A percentile compares a stretch with the other conserved stretches of the same genome.
Conservation (phyloP, 345 rosid genomes). For the Eucalyptus pumila region DNA sequence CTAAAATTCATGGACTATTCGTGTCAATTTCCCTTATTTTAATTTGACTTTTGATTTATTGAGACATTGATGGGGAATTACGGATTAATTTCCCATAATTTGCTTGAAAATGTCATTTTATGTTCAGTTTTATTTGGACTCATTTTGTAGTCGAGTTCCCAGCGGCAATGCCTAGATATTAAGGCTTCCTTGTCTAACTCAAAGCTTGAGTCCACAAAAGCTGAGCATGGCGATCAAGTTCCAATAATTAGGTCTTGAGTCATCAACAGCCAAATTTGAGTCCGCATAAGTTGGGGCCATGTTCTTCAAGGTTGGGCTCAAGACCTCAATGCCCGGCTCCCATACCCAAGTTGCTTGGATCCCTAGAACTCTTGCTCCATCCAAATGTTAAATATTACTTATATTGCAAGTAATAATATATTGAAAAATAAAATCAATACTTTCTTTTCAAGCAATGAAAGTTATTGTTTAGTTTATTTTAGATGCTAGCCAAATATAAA, state of each 20-base stretch:
- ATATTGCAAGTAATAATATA: too few species aligned
- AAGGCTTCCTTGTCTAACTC: neutral
- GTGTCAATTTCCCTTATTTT: neutral
- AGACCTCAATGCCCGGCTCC: accelerated
- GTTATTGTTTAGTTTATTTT: neutral
- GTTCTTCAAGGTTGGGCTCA: accelerated
- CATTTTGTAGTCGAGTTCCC: accelerated
- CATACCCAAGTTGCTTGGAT: too few species aligned
- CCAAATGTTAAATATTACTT: too few species aligned
- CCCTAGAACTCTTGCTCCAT: too few species aligned
- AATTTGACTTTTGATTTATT: neutral
- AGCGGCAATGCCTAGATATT: accelerated
- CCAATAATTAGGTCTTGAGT: accelerated
- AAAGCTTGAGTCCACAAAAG: neutral
- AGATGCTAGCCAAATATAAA: neutral
- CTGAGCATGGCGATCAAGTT: accelerated
- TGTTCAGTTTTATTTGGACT: neutral
- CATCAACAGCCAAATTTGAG: accelerated
- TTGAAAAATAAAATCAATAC: too few species aligned
- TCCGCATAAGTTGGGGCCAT: neutral
- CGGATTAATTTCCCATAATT: neutral
- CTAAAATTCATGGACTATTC: accelerated
- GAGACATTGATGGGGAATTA: neutral
- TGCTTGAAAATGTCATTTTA: neutral
- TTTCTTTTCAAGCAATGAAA: too few species aligned